phyloP scores from a whole-genome alignment of 148 eudicot genomes.

The Persicaria tinctoria region DNA sequence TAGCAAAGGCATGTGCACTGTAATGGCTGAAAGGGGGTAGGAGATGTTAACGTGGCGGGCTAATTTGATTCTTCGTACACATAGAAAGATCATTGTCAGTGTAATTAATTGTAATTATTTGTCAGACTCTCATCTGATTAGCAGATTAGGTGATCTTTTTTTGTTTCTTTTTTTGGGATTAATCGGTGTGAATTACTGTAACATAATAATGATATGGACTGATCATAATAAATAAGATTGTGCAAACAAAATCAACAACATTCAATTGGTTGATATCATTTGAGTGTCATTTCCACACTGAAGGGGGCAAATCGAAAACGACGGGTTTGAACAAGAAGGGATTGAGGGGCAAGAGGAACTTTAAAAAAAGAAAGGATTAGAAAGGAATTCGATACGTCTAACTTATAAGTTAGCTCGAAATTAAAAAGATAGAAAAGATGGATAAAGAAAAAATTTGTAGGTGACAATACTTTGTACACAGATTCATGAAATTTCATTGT shows the following conservation, averaged over 20 bases:
- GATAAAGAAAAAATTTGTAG: no score
- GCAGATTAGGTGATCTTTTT: no score
- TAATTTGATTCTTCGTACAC: background rate
- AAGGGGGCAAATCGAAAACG: conserved; percentile 1
- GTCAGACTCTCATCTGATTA: background rate
- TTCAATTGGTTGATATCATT: background rate
- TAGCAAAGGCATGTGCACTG: conserved; percentile 38
- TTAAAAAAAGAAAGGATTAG: background rate
- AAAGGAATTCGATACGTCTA: no score
- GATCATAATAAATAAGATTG: background rate
- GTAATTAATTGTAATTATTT: background rate
- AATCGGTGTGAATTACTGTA: no score
- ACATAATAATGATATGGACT: no score
- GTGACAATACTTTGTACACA: no score
- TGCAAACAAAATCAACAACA: background rate
- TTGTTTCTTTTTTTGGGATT: no score
- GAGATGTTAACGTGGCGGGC: conserved; percentile 20
- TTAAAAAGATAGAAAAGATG: no score
- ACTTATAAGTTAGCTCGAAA: no score
- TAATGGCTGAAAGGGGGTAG: conserved; percentile 12
- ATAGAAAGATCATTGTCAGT: background rate
- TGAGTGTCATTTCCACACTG: background rate
- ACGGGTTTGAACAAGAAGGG: conserved; percentile 11
- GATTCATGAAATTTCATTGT: no score
- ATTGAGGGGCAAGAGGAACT: conserved; percentile 14